Percentiles rank a stretch among this genome's conserved stretches.
phyloP scores from a whole-genome alignment of 2,329 filamentous ascomycete genomes.

The Elsinoe perseae region DNA sequence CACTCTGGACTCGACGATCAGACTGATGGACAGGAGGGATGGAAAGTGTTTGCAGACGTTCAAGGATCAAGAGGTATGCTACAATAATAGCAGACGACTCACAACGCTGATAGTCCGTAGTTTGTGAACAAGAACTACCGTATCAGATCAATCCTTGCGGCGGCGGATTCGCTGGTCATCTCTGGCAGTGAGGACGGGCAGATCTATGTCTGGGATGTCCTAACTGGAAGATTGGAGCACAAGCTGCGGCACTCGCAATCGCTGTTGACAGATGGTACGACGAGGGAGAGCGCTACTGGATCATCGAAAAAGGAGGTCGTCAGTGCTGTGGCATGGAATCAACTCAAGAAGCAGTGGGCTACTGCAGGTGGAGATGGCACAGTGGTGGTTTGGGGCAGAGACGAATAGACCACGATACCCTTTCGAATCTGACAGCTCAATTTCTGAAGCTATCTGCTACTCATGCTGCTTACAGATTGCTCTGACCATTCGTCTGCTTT shows the following conservation, averaged over 20 bases:
- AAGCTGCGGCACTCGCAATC: constrained; percentile 44
- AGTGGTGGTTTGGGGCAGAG: constrained; percentile 30
- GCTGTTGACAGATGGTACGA: constrained; percentile 25
- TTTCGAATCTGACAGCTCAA: not conserved
- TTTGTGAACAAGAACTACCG: constrained; percentile 62
- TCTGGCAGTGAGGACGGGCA: constrained; percentile 72
- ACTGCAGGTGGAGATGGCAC: constrained; percentile 44
- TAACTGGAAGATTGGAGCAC: constrained; percentile 62
- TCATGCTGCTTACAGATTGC: not conserved
- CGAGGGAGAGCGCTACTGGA: constrained; percentile 28
- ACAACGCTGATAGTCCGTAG: constrained; percentile 18
- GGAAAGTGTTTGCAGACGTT: constrained; percentile 70
- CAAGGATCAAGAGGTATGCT: constrained; percentile 43
- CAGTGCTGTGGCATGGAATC: constrained; percentile 42
- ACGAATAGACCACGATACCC: constrained; percentile 12
- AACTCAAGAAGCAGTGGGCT: constrained; percentile 39
- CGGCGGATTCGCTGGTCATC: constrained; percentile 68
- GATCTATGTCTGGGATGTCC: constrained; percentile 75
- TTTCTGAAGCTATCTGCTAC: not conserved
- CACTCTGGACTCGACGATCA: constrained; percentile 65
- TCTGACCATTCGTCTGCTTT: not conserved
- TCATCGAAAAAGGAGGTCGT: constrained; percentile 39
- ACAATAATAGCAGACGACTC: constrained; percentile 25
- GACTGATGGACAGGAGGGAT: constrained; percentile 70
- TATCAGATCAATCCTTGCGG: constrained; percentile 67